Evolutionary conservation across 2,329 filamentous ascomycete species (phyloP), one percentile per base, ranked within the genome.

Genomic region (Phoma sp.): DNA sequence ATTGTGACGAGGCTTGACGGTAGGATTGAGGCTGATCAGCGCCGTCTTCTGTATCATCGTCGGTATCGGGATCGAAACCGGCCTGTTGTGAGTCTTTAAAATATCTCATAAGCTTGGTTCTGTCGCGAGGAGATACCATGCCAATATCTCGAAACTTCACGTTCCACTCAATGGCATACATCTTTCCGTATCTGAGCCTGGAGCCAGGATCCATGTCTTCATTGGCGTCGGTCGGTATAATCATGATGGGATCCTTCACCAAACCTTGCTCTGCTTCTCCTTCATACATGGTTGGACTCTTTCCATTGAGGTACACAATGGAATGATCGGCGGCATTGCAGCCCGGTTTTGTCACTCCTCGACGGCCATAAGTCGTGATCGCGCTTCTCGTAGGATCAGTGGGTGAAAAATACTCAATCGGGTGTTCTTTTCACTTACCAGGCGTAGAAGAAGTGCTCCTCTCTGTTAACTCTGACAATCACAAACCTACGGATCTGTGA

Each of bases 91-190:
- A 29, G 8, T 29, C 27, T 29, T 29, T 29, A 9, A 29, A 29
- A 9, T 29, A 29, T 12, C 27, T 29, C 27, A 29, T 29, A 29
- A 29, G 27, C 27, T 29, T 29, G 27, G 27, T 29, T 29, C 27
- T 29, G 27, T 29, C 27, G 27, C 10, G 27, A 3, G 27, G 8
- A 10, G 63, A 62, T 17, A 80, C 68, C 7, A 54, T 55, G 0
- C 79, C 78, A 15, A 81, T 68, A 2, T 76, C 68, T 25, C 75
- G 74, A 5, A 78, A 75, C 51, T 76, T 78, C 33, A 78, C 64
- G 44, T 80, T 79, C 60, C 75, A 74, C 46, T 80, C 75, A 24
- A 81, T 74, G 0, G 74, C 76, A 55, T 76, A 64, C 1, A 32
- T 40, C n/a, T 79, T 79, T 2, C 70, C 72, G 32, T 78, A 78